Evolutionary conservation across 208 protist species (phyloP), one percentile per base, ranked within the genome.

Genomic region (Trypanosoma mega): DNA sequence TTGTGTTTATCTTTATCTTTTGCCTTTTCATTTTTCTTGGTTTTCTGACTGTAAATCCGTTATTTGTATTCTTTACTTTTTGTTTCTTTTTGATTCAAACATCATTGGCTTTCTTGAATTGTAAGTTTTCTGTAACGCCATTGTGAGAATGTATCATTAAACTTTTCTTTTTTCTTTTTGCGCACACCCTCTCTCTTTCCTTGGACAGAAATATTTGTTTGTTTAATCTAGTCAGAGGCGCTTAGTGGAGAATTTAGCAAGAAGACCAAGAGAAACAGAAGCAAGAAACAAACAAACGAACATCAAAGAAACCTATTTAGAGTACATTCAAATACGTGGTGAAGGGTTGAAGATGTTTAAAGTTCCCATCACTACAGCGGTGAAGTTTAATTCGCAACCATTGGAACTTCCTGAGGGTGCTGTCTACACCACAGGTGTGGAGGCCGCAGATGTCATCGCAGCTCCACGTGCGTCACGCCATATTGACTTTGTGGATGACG

Each of bases 401-500:
- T 29, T 66, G 21, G 31, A 63, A 12, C 46, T 46, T 59, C n/a
- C 26, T 27, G 34, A 41, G 27, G 46, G 52, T 16, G 16, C 30
- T 7, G 56, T 63, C 34, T 36, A 48, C 24, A 27, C 46, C 16
- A 12, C 77, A 21, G 62, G 72, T 34, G 70, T 23, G n/a, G 62
- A 33, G 6, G 71, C 72, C 34, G 41, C 34, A 18, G 74, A 74
- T 18, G 68, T 70, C 23, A 3, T 45, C 1, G 27, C 24, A 9
- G 4, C 37, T 1, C 58, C 50, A 20, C 79, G 78, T 41, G 69
- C 61, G 12, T 74, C 57, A 34, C 77, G 85, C 1, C 72, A 70
- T 48, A 80, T 94, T 49, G 29, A 69, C 31, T 90, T 94, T 55
- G 34, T 76, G 2, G 87, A 94, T 68, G 88, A 94, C 60, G 88